phyloP scores from a whole-genome alignment of 495 filamentous ascomycete genomes.

The Bryoglossum gracile region DNA sequence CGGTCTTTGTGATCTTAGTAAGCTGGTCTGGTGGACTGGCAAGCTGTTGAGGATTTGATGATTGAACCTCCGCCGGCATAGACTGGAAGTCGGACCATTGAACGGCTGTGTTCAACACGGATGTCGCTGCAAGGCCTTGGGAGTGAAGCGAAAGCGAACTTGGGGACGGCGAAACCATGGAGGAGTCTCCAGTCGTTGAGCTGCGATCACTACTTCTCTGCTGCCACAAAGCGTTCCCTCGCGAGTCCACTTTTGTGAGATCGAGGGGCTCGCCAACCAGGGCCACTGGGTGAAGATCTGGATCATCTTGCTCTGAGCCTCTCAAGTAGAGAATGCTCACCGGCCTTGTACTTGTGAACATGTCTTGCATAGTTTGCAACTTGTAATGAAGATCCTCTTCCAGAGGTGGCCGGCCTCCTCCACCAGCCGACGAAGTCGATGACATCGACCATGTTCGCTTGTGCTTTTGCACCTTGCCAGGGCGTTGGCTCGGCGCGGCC shows the following conservation, averaged over 20 bases:
- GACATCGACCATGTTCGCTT: conserved; percentile 94
- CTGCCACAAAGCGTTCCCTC: conserved; percentile 47
- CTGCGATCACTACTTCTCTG: conserved; percentile 49
- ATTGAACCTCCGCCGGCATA: conserved; percentile 37
- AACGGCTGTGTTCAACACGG: conserved; percentile 27
- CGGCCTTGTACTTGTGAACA: conserved; percentile 88
- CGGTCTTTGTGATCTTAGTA: conserved; percentile 37
- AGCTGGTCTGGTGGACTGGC: conserved; percentile 43
- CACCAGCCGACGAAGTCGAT: conserved; percentile 70
- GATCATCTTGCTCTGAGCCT: conserved; percentile 80
- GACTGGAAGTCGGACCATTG: conserved; percentile 51
- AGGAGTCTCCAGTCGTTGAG: conserved; percentile 45
- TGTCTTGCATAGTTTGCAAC: conserved; percentile 77
- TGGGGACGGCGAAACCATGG: conserved; percentile 65
- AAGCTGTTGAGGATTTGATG: conserved; percentile 31
- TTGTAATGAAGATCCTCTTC: conserved; percentile 90
- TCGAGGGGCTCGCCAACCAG: conserved; percentile 62
- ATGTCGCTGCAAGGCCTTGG: conserved; percentile 33
- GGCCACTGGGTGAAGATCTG: conserved; percentile 75
- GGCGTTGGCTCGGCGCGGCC: conserved; percentile 42
- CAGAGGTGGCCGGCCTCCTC: conserved; percentile 51
- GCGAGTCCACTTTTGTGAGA: conserved; percentile 48
- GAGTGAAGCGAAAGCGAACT: conserved; percentile 54
- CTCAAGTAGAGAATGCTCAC: conserved; percentile 78
- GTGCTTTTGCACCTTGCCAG: conserved; percentile 78